Base-by-base conservation (phyloP, 805 yeast species). In the Ogataea paraovalis region DNA sequence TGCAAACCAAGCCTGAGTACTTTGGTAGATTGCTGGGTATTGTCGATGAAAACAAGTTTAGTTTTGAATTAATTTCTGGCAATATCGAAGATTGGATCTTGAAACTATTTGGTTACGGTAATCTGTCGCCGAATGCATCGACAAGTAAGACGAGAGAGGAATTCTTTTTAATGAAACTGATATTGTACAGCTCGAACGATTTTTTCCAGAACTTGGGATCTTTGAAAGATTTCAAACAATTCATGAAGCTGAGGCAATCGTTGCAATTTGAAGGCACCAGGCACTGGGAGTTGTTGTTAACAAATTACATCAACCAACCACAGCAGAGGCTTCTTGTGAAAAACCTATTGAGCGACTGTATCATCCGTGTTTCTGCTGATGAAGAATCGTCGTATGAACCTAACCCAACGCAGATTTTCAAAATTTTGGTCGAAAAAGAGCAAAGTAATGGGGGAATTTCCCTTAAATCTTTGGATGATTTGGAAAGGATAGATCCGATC, bases 1-100 rank as follows among this genome's bases (percentile, higher is more conserved):
- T 94, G 39, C 98, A 94, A 62, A 86, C 96, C 0, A 88, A 87
- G 57, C 87, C 96, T 0, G 62, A 65, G 0, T 92, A 92, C 58
- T 74, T 91, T 60, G 72, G 82, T 2, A 67, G 80, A 13, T 64
- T 88, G 32, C 77, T 80, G 46, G 63, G 69, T 14, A 43, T 50
- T 39, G 47, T 60, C 32, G 70, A 65, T 33, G 53, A 56, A 19
- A 56, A 50, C n/a, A 44, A 49, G 8, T 36, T 49, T 2, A 46
- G 48, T 5, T 48, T 55, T 22, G 51, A 54, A 14, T 48, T 62
- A 19, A 45, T 49, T 12, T 44, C 48, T 45, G 64, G 64, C 3
- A 52, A 63, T 25, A 54, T 73, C 41, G 72, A 64, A 23, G 71
- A 67, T 36, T 64, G 59, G 63, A 58, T 74, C 14, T 46, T 70